These are phyloP conservation scores for Populus simonii DNA, from an alignment of 345 rosid species.

Conservation along the genomic window DNA sequence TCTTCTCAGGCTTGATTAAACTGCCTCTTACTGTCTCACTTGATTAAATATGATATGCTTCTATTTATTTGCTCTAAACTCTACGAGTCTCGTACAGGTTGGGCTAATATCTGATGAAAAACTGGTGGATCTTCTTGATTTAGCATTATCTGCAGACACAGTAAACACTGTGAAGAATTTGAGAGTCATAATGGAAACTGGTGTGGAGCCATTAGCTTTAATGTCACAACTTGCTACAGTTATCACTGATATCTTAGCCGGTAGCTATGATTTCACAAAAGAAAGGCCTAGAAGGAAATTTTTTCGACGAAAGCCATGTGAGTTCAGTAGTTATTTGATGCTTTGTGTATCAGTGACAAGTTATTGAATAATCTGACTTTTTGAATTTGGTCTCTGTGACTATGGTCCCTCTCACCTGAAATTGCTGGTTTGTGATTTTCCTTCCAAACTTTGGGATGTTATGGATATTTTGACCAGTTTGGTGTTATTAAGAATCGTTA, in stretches of 20 bases:
- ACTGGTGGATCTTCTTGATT: slow-evolving; percentile 95
- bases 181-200: slow-evolving; percentile 87
- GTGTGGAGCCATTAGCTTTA: slow-evolving; percentile 89
- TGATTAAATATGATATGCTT: slow-evolving; percentile 5
- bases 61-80: slow-evolving; percentile 14
- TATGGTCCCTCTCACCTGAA: neutral
- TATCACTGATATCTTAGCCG: slow-evolving; percentile 91
- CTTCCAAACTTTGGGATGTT: neutral
- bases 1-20: neutral
- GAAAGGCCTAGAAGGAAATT: slow-evolving; percentile 72
- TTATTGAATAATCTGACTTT: neutral
- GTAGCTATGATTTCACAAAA: slow-evolving; percentile 78
- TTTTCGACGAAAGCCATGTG: slow-evolving; percentile 73
- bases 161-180: slow-evolving; percentile 93
- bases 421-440: neutral
- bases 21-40: neutral
- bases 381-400: neutral
- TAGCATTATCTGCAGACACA: slow-evolving; percentile 97
- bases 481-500: neutral
- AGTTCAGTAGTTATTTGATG: slow-evolving; percentile 29
- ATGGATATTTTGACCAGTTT: too few relatives aligned
- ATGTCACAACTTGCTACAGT: slow-evolving; percentile 99
- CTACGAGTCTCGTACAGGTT: slow-evolving; percentile 44
- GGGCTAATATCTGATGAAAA: slow-evolving; percentile 97
- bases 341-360: neutral